Percentiles rank a stretch among this genome's conserved stretches.
These are phyloP conservation scores for Flueggea neowawraea DNA, from an alignment of 441 rosid genomes.

Conservation along the genomic window DNA sequence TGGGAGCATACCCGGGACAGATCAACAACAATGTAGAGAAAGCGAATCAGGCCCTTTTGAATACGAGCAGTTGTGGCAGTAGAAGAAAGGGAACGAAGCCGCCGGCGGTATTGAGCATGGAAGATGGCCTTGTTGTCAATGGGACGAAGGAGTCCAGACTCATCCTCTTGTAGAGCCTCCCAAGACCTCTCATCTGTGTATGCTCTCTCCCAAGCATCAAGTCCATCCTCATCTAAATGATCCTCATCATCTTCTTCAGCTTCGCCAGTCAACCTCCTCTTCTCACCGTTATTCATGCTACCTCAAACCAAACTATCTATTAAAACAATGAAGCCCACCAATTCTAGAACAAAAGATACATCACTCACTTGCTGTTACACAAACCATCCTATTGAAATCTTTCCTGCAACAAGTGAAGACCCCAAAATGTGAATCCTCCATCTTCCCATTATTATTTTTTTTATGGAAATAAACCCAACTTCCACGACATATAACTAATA, in stretches of 20 bases:
- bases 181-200: conserved; percentile 87
- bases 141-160: conserved; percentile 81
- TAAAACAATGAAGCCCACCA: neutral
- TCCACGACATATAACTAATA: no score
- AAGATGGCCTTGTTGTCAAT: conserved; percentile 65
- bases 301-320: neutral
- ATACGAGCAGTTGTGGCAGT: conserved; percentile 55
- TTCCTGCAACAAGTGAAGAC: no score
- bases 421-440: no score
- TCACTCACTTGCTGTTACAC: no score
- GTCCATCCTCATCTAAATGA: conserved; percentile 43
- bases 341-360: neutral
- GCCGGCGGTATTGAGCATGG: conserved; percentile 82
- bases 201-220: conserved; percentile 77
- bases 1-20: conserved; percentile 59
- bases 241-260: conserved; percentile 47
- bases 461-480: no score
- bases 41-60: conserved; percentile 94
- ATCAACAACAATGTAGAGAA: conserved; percentile 75
- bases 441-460: no score
- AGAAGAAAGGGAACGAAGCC: conserved; percentile 49
- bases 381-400: no score
- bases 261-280: conserved; percentile 35
- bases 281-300: conserved; percentile 42
- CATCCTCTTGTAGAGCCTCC: conserved; percentile 93